These are phyloP conservation scores for Angomonas deanei DNA, from an alignment of 208 protist species.

Conservation along the genomic window DNA sequence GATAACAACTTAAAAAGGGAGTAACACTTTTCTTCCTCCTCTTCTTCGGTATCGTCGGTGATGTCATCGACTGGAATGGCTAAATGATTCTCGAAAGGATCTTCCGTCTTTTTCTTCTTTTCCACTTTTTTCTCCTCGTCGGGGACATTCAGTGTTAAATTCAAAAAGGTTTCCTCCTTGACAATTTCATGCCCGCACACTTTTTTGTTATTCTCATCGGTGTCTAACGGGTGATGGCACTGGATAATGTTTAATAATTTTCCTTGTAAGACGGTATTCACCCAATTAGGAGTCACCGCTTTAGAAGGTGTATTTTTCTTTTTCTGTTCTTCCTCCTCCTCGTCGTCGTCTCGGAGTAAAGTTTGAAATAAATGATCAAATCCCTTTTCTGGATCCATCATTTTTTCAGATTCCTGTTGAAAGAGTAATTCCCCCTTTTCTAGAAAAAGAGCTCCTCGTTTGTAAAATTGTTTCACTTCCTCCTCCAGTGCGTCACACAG, in stretches of 20 bases:
- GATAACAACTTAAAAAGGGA: too few species aligned
- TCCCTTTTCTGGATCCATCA: too few species aligned
- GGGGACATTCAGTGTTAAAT: constrained; percentile 43
- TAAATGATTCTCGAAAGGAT: neutral
- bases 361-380: too few species aligned
- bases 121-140: constrained; percentile 2
- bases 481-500: constrained; percentile 56
- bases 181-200: constrained; percentile 70
- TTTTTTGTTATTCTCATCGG: constrained; percentile 8
- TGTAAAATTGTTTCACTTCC: constrained; percentile 44
- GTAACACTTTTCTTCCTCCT: neutral
- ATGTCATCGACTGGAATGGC: neutral
- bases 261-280: constrained; percentile 59
- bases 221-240: constrained; percentile 20
- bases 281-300: constrained; percentile 19
- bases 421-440: neutral
- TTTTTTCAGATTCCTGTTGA: too few species aligned
- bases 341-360: too few species aligned
- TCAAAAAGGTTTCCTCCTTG: constrained; percentile 63
- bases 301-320: neutral
- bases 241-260: constrained; percentile 76
- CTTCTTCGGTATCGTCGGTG: neutral
- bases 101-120: neutral
- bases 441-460: constrained; percentile 1
- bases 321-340: neutral